These are phyloP conservation scores for Syzygium malaccense DNA, from an alignment of 441 rosid genomes.

Conservation along the genomic window DNA sequence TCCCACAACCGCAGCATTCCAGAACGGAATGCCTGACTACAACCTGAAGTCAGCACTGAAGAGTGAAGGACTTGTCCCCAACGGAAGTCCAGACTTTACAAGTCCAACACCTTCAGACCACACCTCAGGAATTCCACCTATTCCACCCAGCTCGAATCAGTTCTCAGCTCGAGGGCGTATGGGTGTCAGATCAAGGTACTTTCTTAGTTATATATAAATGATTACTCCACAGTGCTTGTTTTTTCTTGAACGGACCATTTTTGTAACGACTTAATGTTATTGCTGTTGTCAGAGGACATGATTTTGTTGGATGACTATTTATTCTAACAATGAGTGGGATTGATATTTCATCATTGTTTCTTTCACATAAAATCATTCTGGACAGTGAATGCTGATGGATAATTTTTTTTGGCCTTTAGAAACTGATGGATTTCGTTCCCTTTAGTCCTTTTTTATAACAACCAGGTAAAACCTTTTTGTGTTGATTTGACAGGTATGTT, in stretches of 20 bases:
- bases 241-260: not conserved
- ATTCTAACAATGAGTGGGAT: not conserved
- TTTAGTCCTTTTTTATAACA: not conserved
- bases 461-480: not conserved
- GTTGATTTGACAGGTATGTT: constrained; percentile 44
- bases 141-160: constrained; percentile 66
- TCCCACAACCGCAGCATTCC: constrained; percentile 56
- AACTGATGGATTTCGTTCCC: not conserved
- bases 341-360: not conserved
- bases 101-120: constrained; percentile 38
- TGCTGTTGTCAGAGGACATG: not conserved
- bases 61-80: constrained; percentile 35
- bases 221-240: not conserved
- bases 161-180: constrained; percentile 71
- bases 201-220: not conserved
- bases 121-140: constrained; percentile 71
- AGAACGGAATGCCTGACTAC: constrained; percentile 60
- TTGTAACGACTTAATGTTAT: not conserved
- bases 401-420: not conserved
- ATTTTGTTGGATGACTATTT: not conserved
- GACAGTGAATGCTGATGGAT: not conserved
- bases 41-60: constrained; percentile 55
- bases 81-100: constrained; percentile 35
- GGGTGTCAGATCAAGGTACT: constrained; percentile 71
- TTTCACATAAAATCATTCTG: not conserved